Evolutionary conservation across 345 rosid species (phyloP).

Genomic region (Arabidopsis suecica): DNA sequence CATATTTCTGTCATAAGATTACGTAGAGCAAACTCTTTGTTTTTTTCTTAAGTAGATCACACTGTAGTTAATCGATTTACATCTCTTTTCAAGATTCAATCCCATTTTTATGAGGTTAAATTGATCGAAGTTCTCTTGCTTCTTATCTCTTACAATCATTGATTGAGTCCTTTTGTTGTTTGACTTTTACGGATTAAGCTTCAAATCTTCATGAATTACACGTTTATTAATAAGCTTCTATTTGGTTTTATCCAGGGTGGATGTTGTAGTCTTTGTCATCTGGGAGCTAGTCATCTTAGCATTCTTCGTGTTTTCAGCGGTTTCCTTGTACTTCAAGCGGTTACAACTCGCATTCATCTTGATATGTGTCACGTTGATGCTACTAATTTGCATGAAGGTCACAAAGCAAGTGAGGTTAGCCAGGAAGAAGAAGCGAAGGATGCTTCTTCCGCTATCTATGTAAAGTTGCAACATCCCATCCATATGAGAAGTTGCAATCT

Average conservation of each 20-base stretch:
- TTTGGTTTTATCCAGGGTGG: conserved; percentile 75
- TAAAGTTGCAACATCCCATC: conserved; percentile 33
- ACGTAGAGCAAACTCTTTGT: neutral
- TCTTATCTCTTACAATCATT: neutral
- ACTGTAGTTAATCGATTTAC: neutral
- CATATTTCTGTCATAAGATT: neutral
- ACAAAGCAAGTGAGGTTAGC: conserved; percentile 85
- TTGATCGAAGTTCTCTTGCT: neutral
- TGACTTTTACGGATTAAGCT: neutral
- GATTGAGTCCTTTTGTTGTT: neutral
- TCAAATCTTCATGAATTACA: conserved; percentile 20
- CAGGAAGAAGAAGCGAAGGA: conserved; percentile 92
- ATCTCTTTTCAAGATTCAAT: neutral
- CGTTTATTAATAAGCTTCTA: neutral
- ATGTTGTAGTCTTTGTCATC: conserved; percentile 87
- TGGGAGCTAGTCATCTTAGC: conserved; percentile 96
- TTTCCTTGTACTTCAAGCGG: conserved; percentile 86
- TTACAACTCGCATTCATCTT: conserved; percentile 78
- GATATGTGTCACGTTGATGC: conserved; percentile 73
- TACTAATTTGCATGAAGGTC: conserved; percentile 88
- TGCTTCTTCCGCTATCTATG: conserved; percentile 99
- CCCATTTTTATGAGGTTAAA: neutral
- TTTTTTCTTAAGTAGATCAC: neutral
- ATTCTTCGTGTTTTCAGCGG: conserved; percentile 91
- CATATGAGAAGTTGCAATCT: conserved; percentile 10